Evolutionary conservation across 495 filamentous ascomycete genomes (phyloP).

Genomic region (Letharia columbiana): DNA sequence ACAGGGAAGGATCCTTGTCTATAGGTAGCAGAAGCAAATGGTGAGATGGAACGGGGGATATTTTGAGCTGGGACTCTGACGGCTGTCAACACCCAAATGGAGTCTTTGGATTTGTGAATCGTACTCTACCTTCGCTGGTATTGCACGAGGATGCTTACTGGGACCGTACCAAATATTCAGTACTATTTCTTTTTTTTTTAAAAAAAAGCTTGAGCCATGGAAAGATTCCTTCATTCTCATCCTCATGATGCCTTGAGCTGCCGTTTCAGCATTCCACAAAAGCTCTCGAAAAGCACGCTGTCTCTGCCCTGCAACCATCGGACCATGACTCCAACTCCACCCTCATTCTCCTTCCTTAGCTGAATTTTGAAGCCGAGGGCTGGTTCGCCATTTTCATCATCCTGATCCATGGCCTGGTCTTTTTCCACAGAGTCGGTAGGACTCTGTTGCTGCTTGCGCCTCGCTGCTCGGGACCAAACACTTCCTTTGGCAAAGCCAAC

Average conservation of each 20-base stretch:
- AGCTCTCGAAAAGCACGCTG: conserved; percentile 73
- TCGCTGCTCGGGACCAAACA: conserved; percentile 65
- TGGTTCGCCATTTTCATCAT: conserved; percentile 26
- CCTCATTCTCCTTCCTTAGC: conserved; percentile 26
- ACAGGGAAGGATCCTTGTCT: neutral
- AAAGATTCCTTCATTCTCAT: neutral
- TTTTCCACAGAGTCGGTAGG: conserved; percentile 13
- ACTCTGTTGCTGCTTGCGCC: conserved; percentile 41
- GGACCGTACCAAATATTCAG: no score
- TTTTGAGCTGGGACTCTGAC: neutral
- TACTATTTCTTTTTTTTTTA: no score
- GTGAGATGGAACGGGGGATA: neutral
- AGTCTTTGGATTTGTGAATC: neutral
- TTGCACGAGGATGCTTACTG: neutral
- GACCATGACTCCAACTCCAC: conserved; percentile 38
- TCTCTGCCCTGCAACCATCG: conserved; percentile 75
- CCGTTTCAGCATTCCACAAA: conserved; percentile 68
- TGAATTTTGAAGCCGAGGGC: conserved; percentile 42
- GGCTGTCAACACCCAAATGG: neutral
- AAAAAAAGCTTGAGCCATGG: neutral
- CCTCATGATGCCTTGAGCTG: conserved; percentile 31
- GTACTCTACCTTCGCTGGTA: neutral
- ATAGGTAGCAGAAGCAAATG: neutral
- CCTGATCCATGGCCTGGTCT: conserved; percentile 21
- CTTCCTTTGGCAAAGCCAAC: conserved; percentile 52